These are phyloP conservation scores for Stachybotrys chartarum DNA, from an alignment of 2,329 filamentous ascomycete genomes.

Conservation along the genomic window DNA sequence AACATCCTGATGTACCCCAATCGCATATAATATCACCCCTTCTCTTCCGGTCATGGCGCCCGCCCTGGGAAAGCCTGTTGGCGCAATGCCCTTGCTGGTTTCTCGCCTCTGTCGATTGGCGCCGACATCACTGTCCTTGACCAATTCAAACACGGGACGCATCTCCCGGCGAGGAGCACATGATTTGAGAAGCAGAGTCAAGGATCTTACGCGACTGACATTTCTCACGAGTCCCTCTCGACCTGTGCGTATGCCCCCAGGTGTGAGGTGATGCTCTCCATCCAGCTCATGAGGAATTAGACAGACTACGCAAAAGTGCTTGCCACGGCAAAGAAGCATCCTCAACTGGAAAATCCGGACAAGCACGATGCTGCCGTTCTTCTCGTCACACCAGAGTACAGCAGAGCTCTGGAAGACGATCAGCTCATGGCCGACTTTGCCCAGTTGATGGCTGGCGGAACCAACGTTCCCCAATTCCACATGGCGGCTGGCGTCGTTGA, in stretches of 20 bases:
- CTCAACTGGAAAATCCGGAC: constrained; percentile 18
- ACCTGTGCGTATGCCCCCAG: not conserved
- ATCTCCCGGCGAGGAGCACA: not conserved
- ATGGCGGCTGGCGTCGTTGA: constrained; percentile 51
- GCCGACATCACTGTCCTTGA: not conserved
- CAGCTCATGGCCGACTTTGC: constrained; percentile 35
- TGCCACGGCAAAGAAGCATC: constrained; percentile 7
- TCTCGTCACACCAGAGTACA: constrained; percentile 40
- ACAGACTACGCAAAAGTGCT: constrained; percentile 10
- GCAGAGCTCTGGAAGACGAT: constrained; percentile 38
- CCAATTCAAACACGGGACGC: not conserved
- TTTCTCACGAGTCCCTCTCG: not conserved
- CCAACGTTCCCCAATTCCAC: constrained; percentile 31
- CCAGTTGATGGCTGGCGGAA: constrained; percentile 36
- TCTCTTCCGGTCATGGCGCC: no score
- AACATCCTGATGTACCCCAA: no score
- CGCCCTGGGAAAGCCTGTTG: not conserved
- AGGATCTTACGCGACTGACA: not conserved
- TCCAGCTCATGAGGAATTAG: constrained; percentile 8
- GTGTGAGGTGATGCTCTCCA: not conserved
- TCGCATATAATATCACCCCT: no score
- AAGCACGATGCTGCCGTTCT: constrained; percentile 37
- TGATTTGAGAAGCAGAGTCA: not conserved
- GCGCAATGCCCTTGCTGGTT: not conserved
- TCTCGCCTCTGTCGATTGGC: not conserved